A percentile compares a stretch with the other conserved stretches of the same genome.
phyloP scores from a whole-genome alignment of 352 stramenopile species.

The Saprolegnia parasitica region DNA sequence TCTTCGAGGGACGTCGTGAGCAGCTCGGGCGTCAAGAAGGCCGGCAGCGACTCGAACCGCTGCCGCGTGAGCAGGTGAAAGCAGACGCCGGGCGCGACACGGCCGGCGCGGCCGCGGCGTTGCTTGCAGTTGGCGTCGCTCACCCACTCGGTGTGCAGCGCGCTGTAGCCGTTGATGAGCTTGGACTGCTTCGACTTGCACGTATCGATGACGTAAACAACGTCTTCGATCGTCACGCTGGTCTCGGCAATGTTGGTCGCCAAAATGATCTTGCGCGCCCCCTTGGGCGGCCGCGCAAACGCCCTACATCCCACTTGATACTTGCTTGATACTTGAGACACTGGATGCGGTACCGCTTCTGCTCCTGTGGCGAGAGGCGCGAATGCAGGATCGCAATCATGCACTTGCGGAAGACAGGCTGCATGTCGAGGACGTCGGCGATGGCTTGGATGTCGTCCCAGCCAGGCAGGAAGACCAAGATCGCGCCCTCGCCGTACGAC shows the following conservation, averaged over 20 bases:
- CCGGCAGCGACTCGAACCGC: conserved; percentile 64
- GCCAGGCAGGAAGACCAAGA: conserved; percentile 77
- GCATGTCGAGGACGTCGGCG: conserved; percentile 35
- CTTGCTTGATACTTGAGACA: not conserved
- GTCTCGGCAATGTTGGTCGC: conserved; percentile 96
- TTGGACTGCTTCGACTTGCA: conserved; percentile 71
- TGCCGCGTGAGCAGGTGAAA: conserved; percentile 75
- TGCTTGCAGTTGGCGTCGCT: conserved; percentile 86
- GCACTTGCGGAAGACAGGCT: not conserved
- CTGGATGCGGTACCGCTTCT: conserved; percentile 34
- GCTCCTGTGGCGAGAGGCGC: conserved; percentile 60
- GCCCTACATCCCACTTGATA: conserved; percentile 28
- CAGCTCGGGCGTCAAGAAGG: conserved; percentile 72
- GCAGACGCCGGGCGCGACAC: conserved; percentile 91
- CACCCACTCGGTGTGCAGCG: conserved; percentile 83
- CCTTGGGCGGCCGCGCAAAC: conserved; percentile 53
- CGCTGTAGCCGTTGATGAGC: conserved; percentile 41
- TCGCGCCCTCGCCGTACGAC: conserved; percentile 44
- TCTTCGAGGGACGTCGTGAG: conserved; percentile 69
- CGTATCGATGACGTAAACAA: conserved; percentile 87
- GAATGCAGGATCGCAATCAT: conserved; percentile 51
- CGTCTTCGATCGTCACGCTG: conserved; percentile 94
- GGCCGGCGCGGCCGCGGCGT: conserved; percentile 88
- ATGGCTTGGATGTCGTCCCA: conserved; percentile 79
- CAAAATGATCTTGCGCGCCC: conserved; percentile 80